These are phyloP conservation scores for Fusarium dimerum DNA, from an alignment of 2,329 filamentous ascomycete species.

Conservation along the genomic window DNA sequence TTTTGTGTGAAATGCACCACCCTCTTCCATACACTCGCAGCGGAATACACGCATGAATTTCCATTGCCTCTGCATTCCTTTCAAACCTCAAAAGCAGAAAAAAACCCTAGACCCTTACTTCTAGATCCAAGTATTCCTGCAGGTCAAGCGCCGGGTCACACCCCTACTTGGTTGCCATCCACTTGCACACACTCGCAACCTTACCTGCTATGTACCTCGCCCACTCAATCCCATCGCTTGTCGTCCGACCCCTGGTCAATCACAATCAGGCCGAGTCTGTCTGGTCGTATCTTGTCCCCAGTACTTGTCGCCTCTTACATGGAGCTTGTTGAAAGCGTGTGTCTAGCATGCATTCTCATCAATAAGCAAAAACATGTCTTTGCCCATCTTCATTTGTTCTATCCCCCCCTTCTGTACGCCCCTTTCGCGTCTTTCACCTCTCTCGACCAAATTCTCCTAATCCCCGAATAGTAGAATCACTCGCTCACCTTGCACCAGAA, in stretches of 20 bases:
- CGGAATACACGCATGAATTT: background rate
- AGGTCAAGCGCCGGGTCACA: conserved; percentile 36
- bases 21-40: conserved; percentile 3
- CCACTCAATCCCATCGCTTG: conserved; percentile 27
- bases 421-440: conserved; percentile 14
- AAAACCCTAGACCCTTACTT: conserved; percentile 20
- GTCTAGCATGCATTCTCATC: conserved; percentile 10
- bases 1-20: conserved; percentile 5
- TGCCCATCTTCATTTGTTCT: conserved; percentile 22
- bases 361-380: conserved; percentile 28
- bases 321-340: conserved; percentile 17
- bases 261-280: conserved; percentile 26
- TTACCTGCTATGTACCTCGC: conserved; percentile 22
- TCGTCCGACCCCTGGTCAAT: conserved; percentile 26
- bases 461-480: conserved; percentile 8
- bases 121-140: conserved; percentile 31
- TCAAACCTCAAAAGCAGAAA: conserved; percentile 6
- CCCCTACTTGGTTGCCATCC: conserved; percentile 30
- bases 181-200: conserved; percentile 15
- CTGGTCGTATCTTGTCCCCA: conserved; percentile 24
- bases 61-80: conserved; percentile 9
- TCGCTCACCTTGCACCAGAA: conserved; percentile 27
- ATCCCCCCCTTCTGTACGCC: conserved; percentile 13
- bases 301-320: conserved; percentile 24
- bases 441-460: conserved; percentile 16